Conservation (phyloP, 192 early-diverging fungal genomes). For the Podila epicladia region DNA sequence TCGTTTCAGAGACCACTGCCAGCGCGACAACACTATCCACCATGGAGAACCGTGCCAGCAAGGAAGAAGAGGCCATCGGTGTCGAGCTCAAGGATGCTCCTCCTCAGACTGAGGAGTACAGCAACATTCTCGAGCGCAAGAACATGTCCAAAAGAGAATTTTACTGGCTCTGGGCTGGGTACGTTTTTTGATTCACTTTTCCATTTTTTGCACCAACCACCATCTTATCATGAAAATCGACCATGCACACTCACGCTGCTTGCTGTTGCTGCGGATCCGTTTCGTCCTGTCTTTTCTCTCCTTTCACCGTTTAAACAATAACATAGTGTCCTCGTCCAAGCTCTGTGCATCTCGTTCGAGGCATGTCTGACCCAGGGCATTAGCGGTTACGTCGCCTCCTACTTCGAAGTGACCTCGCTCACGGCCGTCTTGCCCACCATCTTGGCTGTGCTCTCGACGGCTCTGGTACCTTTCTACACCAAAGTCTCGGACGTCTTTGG, state of each 20-base stretch:
- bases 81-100: neutral
- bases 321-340: conserved; percentile 2
- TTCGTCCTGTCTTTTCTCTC: neutral
- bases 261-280: neutral
- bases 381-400: neutral
- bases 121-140: conserved; percentile 18
- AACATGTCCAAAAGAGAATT: conserved; percentile 8
- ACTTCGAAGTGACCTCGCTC: neutral
- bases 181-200: neutral
- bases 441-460: neutral
- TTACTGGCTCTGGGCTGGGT: neutral
- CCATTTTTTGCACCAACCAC: neutral
- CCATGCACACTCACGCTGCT: neutral
- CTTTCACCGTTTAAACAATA: neutral
- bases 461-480: conserved; percentile 1
- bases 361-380: neutral
- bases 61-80: neutral
- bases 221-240: neutral
- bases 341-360: neutral
- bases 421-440: neutral
- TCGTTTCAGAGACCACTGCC: neutral
- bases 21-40: neutral
- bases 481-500: conserved; percentile 9
- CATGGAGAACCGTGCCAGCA: neutral
- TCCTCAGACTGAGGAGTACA: conserved; percentile 2